phyloP scores from a whole-genome alignment of 1,284 basidiomycete species.

The Phellinidium pouzarii region DNA sequence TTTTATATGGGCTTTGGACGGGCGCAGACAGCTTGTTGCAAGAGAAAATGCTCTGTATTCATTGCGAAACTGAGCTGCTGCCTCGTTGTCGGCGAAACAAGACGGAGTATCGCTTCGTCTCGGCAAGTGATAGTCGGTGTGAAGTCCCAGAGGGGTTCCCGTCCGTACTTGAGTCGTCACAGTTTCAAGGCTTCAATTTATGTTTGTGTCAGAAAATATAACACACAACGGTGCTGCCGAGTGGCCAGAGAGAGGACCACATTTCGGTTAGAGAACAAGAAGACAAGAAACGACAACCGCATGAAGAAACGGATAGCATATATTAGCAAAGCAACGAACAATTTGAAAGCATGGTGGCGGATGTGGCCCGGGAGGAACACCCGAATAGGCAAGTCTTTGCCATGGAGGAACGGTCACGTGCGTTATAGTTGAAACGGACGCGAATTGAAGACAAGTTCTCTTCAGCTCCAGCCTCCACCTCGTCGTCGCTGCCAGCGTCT shows the following conservation, averaged over 20 bases:
- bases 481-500: constrained; percentile 23
- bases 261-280: too few relatives aligned
- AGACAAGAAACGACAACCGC: background rate
- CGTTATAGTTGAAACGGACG: constrained; percentile 11
- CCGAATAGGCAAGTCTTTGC: background rate
- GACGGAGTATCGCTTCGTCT: background rate
- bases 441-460: constrained; percentile 15
- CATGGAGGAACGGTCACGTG: constrained; percentile 12
- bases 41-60: too few relatives aligned
- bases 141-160: constrained; percentile 7
- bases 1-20: too few relatives aligned
- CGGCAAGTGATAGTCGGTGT: background rate
- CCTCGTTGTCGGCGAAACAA: background rate
- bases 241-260: background rate
- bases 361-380: background rate
- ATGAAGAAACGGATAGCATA: background rate
- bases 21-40: too few relatives aligned
- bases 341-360: background rate
- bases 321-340: constrained; percentile 2
- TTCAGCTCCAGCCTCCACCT: constrained; percentile 24
- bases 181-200: too few relatives aligned
- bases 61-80: too few relatives aligned
- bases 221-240: background rate
- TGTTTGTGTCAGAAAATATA: too few relatives aligned
- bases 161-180: too few relatives aligned